Percentiles rank a stretch among this genome's conserved stretches.
Conservation (phyloP, 345 rosid genomes). For the Eucalyptus pauciflora region DNA sequence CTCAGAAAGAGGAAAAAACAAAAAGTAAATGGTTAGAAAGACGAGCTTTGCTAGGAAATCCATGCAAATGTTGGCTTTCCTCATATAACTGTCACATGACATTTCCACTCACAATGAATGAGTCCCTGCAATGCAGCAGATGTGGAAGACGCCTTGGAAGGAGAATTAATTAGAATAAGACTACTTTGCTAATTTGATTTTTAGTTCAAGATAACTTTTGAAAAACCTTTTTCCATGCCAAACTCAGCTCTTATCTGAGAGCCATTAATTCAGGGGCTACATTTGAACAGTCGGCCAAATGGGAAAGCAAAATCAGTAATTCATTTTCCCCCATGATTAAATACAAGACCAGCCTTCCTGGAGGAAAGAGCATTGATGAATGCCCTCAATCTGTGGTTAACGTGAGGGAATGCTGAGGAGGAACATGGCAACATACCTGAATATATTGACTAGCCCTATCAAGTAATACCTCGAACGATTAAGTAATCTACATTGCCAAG, state of each 20-base stretch:
- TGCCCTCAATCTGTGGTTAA: neutral
- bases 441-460: neutral
- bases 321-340: neutral
- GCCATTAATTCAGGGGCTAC: neutral
- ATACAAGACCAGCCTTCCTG: neutral
- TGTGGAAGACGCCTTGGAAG: neutral
- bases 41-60: neutral
- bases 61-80: neutral
- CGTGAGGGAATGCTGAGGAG: neutral
- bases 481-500: neutral
- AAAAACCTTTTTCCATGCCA: neutral
- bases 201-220: neutral
- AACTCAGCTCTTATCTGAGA: neutral
- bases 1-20: neutral
- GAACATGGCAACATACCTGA: neutral
- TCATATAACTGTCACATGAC: neutral
- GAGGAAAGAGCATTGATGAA: neutral
- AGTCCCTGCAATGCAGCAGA: neutral
- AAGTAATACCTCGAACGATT: neutral
- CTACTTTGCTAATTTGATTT: neutral
- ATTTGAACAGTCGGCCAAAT: neutral
- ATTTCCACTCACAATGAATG: neutral
- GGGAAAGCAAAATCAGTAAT: neutral
- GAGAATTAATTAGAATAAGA: neutral
- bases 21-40: neutral